A percentile compares a stretch with the other conserved stretches of the same genome.
These are phyloP conservation scores for Fomitopsis serialis DNA, from an alignment of 768 basidiomycete species.

Conservation along the genomic window DNA sequence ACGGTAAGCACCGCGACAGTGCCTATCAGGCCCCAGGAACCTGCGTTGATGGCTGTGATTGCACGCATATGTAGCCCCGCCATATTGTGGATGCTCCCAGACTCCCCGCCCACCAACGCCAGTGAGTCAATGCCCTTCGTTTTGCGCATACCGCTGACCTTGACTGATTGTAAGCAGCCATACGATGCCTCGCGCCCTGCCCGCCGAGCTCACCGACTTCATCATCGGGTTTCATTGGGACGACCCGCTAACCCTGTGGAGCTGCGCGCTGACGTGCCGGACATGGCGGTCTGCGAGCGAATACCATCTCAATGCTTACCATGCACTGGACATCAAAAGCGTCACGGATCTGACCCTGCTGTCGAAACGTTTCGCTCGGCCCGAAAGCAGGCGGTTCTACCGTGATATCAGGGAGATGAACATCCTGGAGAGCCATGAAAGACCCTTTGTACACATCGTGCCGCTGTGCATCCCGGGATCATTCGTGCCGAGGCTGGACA, in stretches of 20 bases:
- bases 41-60: too few relatives aligned
- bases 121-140: too few relatives aligned
- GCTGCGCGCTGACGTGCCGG: slow-evolving; percentile 20
- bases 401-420: slow-evolving; percentile 18
- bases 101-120: too few relatives aligned
- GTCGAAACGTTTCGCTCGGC: slow-evolving; percentile 10
- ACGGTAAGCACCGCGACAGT: too few relatives aligned
- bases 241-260: slow-evolving; percentile 17
- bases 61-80: too few relatives aligned
- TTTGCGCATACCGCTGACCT: too few relatives aligned
- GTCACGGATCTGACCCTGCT: slow-evolving; percentile 11
- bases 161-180: too few relatives aligned
- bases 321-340: slow-evolving; percentile 15
- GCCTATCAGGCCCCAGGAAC: too few relatives aligned
- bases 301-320: slow-evolving; percentile 19
- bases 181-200: slow-evolving; percentile 12
- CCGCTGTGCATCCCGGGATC: slow-evolving; percentile 19
- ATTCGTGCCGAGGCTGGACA: slow-evolving; percentile 13
- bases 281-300: slow-evolving; percentile 20
- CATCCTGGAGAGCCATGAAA: slow-evolving; percentile 12
- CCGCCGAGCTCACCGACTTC: slow-evolving; percentile 23
- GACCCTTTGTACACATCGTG: slow-evolving; percentile 12
- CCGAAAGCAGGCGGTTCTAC: slow-evolving; percentile 15
- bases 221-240: slow-evolving; percentile 25
- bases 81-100: too few relatives aligned